Evolutionary conservation across 1,284 basidiomycete genomes (phyloP).

Genomic region (Porogramme epimiltina): DNA sequence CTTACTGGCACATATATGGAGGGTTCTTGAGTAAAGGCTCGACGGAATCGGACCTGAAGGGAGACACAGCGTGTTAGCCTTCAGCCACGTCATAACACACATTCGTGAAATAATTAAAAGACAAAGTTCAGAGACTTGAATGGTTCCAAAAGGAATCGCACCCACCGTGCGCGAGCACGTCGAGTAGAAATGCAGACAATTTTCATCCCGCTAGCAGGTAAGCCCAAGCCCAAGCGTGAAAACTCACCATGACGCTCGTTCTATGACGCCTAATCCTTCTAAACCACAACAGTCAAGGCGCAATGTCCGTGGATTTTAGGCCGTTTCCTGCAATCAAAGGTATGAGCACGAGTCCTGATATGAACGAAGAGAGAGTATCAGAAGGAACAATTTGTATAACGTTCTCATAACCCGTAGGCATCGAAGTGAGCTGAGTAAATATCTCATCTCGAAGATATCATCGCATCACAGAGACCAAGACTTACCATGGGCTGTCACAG

Average conservation of each 20-base stretch:
- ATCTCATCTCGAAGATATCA: slow-evolving; percentile 42
- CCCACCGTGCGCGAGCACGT: slow-evolving; percentile 60
- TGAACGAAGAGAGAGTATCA: not conserved
- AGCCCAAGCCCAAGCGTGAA: not conserved
- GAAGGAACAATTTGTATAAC: slow-evolving; percentile 17
- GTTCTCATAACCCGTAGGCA: slow-evolving; percentile 51
- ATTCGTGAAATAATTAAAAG: too few relatives aligned
- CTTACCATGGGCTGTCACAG: not conserved
- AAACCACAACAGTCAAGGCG: too few relatives aligned
- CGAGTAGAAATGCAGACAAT: slow-evolving; percentile 47
- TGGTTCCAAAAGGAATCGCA: slow-evolving; percentile 67
- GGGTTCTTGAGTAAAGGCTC: too few relatives aligned
- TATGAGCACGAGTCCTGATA: too few relatives aligned
- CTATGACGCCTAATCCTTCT: too few relatives aligned
- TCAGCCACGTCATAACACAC: too few relatives aligned
- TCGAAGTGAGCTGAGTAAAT: slow-evolving; percentile 70
- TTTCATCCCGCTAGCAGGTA: slow-evolving; percentile 45
- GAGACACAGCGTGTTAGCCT: too few relatives aligned
- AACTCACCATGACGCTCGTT: not conserved
- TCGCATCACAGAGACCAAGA: not conserved
- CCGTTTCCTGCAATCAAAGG: too few relatives aligned
- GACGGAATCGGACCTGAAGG: too few relatives aligned
- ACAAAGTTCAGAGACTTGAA: slow-evolving; percentile 75
- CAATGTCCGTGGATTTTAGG: too few relatives aligned
- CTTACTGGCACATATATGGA: too few relatives aligned